These are phyloP conservation scores for Scutellaria barbata DNA, from an alignment of 257 asterid genomes.

Conservation along the genomic window DNA sequence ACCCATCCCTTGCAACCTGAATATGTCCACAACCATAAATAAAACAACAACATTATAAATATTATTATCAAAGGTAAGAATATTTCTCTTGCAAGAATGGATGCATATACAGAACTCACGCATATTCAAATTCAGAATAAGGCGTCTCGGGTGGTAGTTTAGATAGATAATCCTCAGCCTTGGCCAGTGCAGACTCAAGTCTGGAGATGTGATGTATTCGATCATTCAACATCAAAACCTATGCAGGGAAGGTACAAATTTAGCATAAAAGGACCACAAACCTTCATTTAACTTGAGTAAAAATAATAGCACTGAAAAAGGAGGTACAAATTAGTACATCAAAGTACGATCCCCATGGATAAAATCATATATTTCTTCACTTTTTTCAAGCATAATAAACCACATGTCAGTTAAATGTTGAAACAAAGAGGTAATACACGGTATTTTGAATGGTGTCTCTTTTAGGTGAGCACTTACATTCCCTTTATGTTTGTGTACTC, in stretches of 20 bases:
- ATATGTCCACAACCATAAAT: constrained; percentile 11
- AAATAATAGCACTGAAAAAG: background rate
- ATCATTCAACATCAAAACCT: constrained; percentile 92
- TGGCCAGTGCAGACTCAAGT: constrained; percentile 74
- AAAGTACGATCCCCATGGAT: constrained; percentile 3
- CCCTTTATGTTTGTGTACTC: constrained; percentile 83
- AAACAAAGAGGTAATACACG: background rate
- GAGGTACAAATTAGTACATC: background rate
- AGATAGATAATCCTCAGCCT: constrained; percentile 80
- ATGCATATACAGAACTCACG: constrained; percentile 47
- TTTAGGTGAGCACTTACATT: constrained; percentile 57
- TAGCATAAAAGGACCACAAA: background rate
- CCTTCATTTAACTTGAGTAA: background rate
- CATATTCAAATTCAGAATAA: constrained; percentile 78
- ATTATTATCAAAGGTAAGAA: background rate
- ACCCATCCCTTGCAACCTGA: constrained; percentile 95
- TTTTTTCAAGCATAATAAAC: constrained; percentile 4
- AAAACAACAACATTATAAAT: background rate
- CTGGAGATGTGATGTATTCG: constrained; percentile 75
- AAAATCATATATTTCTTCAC: background rate
- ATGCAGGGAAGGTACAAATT: background rate
- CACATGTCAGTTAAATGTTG: constrained; percentile 11
- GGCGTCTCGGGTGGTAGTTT: constrained; percentile 69
- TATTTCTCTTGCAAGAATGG: background rate
- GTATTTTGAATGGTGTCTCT: background rate